Evolutionary conservation across 1,139 yeast genomes (phyloP).

Genomic region (Insectozyma bohioensis): DNA sequence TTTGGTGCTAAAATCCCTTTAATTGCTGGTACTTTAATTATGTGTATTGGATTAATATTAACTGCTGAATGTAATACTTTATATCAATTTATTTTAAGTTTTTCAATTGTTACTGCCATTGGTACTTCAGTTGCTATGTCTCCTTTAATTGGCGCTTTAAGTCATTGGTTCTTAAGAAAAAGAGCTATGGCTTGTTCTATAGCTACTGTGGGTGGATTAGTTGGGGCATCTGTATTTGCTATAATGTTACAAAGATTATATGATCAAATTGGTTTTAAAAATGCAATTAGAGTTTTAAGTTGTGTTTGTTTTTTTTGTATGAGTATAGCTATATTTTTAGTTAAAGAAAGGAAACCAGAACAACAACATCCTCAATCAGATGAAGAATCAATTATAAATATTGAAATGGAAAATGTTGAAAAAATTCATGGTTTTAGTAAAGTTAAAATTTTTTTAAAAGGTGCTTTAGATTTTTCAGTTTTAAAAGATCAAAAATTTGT

Average conservation of each 20-base stretch:
- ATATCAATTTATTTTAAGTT: constrained; percentile 60
- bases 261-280: constrained; percentile 50
- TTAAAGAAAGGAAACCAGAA: constrained; percentile 37
- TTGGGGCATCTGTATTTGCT: constrained; percentile 64
- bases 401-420: neutral
- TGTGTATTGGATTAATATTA: constrained; percentile 49
- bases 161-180: constrained; percentile 59
- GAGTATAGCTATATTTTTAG: constrained; percentile 35
- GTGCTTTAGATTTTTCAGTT: constrained; percentile 39
- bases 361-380: constrained; percentile 7
- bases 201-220: constrained; percentile 61
- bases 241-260: constrained; percentile 51
- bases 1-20: constrained; percentile 52
- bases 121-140: constrained; percentile 59
- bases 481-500: constrained; percentile 41
- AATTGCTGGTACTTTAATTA: constrained; percentile 44
- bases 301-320: constrained; percentile 46
- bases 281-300: constrained; percentile 62
- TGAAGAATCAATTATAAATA: constrained; percentile 1
- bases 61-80: constrained; percentile 53
- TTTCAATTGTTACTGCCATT: constrained; percentile 55
- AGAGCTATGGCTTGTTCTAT: constrained; percentile 58
- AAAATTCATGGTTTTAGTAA: neutral
- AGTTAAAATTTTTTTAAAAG: constrained; percentile 20
- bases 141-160: constrained; percentile 57